A percentile compares a stretch with the other conserved stretches of the same genome.
Conservation (phyloP, 225 moss, liverwort and hornwort genomes). For the Pseudisothecium myosuroides region DNA sequence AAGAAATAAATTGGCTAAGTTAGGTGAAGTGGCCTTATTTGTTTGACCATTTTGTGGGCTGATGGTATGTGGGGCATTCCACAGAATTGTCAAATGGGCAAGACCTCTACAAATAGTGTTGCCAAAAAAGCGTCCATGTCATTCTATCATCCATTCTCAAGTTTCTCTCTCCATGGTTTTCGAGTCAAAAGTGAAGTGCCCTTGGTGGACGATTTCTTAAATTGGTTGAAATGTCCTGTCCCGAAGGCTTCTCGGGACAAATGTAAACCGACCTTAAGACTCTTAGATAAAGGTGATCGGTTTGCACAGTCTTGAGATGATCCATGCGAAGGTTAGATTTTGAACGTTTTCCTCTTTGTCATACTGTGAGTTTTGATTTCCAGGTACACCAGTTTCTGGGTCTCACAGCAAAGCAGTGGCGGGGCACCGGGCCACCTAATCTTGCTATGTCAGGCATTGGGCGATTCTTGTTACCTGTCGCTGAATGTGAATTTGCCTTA, state of each 20-base stretch:
- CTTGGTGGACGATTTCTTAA: neutral
- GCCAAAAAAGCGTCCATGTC: neutral
- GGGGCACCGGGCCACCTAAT: conserved; percentile 33
- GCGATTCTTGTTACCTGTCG: conserved; percentile 66
- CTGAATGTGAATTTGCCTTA: conserved; percentile 85
- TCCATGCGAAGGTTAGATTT: neutral
- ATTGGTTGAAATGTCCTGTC: neutral
- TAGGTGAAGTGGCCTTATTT: neutral
- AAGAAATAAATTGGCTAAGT: neutral
- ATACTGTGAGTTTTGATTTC: neutral
- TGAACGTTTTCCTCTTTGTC: neutral
- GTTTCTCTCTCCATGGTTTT: neutral
- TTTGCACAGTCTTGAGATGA: neutral
- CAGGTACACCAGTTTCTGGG: conserved; percentile 88
- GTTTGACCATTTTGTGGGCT: neutral
- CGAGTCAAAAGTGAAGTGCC: neutral
- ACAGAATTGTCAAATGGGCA: neutral
- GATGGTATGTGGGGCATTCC: neutral
- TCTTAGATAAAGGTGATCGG: neutral
- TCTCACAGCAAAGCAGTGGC: conserved; percentile 34
- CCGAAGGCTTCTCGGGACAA: neutral
- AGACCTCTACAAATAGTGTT: neutral
- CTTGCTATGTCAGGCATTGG: conserved; percentile 37
- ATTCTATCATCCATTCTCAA: neutral
- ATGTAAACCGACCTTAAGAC: neutral